Conservation (phyloP, 805 yeast species). For the Yarrowia bubula region DNA sequence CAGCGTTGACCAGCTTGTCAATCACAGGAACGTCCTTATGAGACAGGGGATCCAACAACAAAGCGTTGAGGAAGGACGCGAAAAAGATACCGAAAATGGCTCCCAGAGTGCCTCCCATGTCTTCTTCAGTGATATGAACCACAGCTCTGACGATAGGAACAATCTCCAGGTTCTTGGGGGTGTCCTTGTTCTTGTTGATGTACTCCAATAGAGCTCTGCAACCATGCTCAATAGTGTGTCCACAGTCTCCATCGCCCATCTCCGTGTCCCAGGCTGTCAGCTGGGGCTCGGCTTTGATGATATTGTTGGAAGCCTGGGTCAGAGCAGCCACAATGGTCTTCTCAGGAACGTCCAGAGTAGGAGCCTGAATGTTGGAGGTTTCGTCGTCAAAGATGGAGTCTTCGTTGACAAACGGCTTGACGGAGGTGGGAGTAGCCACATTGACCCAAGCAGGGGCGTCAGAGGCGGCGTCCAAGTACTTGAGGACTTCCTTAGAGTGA, state of each 20-base stretch:
- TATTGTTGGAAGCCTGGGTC: conserved; percentile 11
- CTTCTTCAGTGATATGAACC: conserved; percentile 74
- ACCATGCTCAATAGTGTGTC: conserved; percentile 83
- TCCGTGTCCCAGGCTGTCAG: conserved; percentile 81
- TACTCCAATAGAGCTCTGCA: conserved; percentile 66
- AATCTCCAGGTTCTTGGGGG: conserved; percentile 48
- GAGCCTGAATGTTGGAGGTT: conserved; percentile 29
- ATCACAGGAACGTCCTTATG: conserved; percentile 4
- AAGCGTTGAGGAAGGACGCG: conserved; percentile 63
- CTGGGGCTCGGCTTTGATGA: conserved; percentile 56
- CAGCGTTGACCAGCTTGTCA: conserved; percentile 35
- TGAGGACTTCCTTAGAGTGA: conserved; percentile 45
- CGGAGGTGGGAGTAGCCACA: background rate
- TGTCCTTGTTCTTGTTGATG: conserved; percentile 43
- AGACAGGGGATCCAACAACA: background rate
- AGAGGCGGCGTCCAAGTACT: conserved; percentile 66
- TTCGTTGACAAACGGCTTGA: conserved; percentile 8
- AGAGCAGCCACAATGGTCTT: conserved; percentile 31
- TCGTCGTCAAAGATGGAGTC: conserved; percentile 13
- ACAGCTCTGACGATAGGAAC: conserved; percentile 46
- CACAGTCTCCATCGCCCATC: conserved; percentile 98
- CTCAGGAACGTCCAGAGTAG: conserved; percentile 29
- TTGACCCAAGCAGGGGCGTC: conserved; percentile 75
- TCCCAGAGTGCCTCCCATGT: conserved; percentile 97
- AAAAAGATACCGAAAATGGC: conserved; percentile 84